Base-by-base conservation (phyloP, 331 rosid genomes). In the Saraca asoca region DNA sequence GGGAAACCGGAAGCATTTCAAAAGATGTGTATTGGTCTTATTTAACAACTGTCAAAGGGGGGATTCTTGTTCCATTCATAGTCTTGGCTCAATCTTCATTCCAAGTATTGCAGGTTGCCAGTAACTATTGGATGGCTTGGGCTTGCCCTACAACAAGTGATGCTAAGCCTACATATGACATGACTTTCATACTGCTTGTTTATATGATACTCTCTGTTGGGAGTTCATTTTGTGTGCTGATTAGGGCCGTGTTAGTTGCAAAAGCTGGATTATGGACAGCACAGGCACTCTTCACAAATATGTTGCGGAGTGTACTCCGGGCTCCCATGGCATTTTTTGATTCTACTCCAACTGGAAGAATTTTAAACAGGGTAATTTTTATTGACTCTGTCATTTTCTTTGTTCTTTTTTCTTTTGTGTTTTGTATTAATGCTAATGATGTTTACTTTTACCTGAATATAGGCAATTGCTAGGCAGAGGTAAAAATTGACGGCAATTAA, bases 101-200 rank as follows among this genome's bases (percentile, higher is more conserved):
- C 84, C 99, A 94, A 77, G 75, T 75, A 19, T 79, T 90, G 65
- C 99, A 94, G 76, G 78, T 94, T 80, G 86, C 86, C 4, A 94
- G 99, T 66, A 94, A 90, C 74, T 94, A 88, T 61, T 94, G 99
- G 99, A 94, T 94, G 88, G 90, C 97, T 44, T 94, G 97, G 99
- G 89, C 86, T 76, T 84, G 91, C 75, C 97, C 99, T 34, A 64
- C 99, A 62, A 70, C 81, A 19, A 80, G 70, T 70, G 90, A 87
- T 51, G 78, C 83, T 5, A 38, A 82, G 66, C 90, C 91, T 12
- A 57, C 64, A 66, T 50, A 41, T 69, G 81, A 75, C 16, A 88
- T 90, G 81, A 75, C 76, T 48, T 69, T 76, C 76, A 62, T 88
- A 43, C 71, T 93, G 13, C 75, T 90, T 50, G 64, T 93, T 66